phyloP scores from a whole-genome alignment of 257 asterid genomes.

The Paulownia fortunei region DNA sequence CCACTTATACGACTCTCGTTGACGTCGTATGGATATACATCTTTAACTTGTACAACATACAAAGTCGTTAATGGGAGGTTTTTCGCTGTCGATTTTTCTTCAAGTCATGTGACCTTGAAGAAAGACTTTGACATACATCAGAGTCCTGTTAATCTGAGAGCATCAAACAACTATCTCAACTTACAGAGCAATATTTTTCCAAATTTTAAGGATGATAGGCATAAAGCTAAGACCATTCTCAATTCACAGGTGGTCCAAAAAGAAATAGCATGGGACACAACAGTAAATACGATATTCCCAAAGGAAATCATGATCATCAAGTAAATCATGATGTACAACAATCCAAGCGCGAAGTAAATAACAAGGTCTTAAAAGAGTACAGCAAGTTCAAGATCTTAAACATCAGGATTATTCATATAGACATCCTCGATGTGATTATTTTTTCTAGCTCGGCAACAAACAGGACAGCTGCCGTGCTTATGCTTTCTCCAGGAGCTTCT shows the following conservation, averaged over 20 bases:
- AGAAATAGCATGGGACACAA: neutral
- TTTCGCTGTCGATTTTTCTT: no score
- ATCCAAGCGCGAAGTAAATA: neutral
- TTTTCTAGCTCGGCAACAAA: slow-evolving; percentile 19
- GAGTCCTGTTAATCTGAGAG: no score
- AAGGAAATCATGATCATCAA: neutral
- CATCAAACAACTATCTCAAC: no score
- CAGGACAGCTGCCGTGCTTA: slow-evolving; percentile 15
- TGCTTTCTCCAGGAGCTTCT: slow-evolving; percentile 74
- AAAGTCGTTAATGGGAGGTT: no score
- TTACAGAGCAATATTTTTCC: neutral
- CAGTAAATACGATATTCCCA: neutral
- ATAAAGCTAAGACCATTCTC: neutral
- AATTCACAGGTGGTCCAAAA: neutral
- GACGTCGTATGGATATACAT: no score
- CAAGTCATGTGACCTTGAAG: no score
- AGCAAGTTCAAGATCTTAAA: slow-evolving; percentile 8
- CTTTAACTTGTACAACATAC: no score
- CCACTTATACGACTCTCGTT: no score
- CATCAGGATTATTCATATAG: slow-evolving; percentile 6
- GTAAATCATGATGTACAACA: neutral
- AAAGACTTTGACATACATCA: no score
- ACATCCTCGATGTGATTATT: slow-evolving; percentile 22
- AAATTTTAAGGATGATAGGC: neutral
- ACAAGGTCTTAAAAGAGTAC: slow-evolving; percentile 12